A percentile compares a stretch with the other conserved stretches of the same genome.
Conservation (phyloP, 805 yeast species). For the Cyberlindnera bimundalis region DNA sequence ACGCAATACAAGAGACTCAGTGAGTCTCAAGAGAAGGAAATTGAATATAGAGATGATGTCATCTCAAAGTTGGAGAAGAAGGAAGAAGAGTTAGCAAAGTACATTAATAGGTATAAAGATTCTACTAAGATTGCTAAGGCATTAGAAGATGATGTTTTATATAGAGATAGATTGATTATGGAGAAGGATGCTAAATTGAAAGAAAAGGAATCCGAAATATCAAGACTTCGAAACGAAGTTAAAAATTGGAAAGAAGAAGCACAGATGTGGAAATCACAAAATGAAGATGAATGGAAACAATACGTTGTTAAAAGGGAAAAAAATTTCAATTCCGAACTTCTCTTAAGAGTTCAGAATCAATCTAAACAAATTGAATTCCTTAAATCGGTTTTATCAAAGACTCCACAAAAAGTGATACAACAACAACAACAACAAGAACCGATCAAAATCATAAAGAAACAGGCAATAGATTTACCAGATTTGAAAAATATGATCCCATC, state of each 20-base stretch:
- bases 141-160: constrained; percentile 24
- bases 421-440: not conserved
- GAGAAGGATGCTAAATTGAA: constrained; percentile 15
- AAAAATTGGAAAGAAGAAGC: constrained; percentile 9
- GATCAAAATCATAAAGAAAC: too few relatives aligned
- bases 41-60: constrained; percentile 24
- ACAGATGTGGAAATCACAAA: constrained; percentile 11
- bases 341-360: constrained; percentile 20
- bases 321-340: constrained; percentile 17
- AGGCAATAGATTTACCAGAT: too few relatives aligned
- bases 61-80: constrained; percentile 21
- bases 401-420: constrained; percentile 1
- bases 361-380: constrained; percentile 15
- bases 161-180: constrained; percentile 23
- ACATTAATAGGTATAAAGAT: constrained; percentile 8
- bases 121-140: constrained; percentile 6
- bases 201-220: constrained; percentile 7
- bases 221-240: constrained; percentile 10
- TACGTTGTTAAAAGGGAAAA: constrained; percentile 6
- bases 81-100: constrained; percentile 10
- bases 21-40: constrained; percentile 26
- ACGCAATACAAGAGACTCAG: constrained; percentile 19
- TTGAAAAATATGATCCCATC: too few relatives aligned
- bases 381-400: constrained; percentile 13
- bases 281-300: constrained; percentile 5